phyloP scores from a whole-genome alignment of 345 rosid genomes.

The Eucalyptus caleyi region DNA sequence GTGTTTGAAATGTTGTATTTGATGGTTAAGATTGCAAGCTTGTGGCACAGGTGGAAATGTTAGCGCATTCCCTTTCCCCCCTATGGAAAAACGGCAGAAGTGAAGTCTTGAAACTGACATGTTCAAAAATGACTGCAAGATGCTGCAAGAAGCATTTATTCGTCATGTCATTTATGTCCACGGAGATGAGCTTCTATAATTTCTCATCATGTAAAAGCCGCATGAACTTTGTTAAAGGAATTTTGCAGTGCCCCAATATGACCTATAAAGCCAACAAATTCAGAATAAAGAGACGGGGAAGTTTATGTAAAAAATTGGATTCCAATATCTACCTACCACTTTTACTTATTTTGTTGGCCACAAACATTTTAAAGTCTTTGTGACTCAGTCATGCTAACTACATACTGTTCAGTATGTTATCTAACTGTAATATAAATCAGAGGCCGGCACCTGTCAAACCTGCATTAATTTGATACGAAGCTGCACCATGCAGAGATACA shows the following conservation, averaged over 20 bases:
- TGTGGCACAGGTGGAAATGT: background rate
- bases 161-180: accelerated
- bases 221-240: too few relatives aligned
- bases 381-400: background rate
- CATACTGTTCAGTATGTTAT: background rate
- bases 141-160: background rate
- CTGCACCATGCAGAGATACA: too few relatives aligned
- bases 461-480: background rate
- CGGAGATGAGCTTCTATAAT: accelerated
- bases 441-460: background rate
- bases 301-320: too few relatives aligned
- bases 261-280: too few relatives aligned
- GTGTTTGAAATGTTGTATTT: background rate
- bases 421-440: background rate
- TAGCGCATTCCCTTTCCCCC: background rate
- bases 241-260: too few relatives aligned
- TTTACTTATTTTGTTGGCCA: background rate
- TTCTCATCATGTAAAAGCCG: accelerated
- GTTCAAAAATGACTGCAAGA: background rate
- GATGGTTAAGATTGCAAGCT: background rate
- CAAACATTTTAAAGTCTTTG: background rate
- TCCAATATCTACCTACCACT: background rate
- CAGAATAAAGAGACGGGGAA: too few relatives aligned
- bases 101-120: background rate
- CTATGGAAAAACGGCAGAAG: background rate